Base-by-base conservation (phyloP, 2,329 filamentous ascomycete species). In the Orbilia javanica region DNA sequence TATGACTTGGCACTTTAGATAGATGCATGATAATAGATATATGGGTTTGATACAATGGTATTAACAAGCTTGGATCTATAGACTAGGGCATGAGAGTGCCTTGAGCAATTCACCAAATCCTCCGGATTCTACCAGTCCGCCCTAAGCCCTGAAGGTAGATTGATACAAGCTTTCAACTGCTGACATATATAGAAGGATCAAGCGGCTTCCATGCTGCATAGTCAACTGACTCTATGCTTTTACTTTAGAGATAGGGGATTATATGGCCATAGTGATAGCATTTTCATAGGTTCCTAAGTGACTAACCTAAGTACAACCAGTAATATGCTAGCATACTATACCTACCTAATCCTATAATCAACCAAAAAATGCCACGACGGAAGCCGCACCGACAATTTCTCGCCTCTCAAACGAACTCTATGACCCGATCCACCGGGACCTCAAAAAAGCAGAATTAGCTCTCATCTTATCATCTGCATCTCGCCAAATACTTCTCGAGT, bases 301-400 rank as follows among this genome's bases (percentile, higher is more conserved):
- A n/a, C n/a, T n/a, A n/a, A n/a, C n/a, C n/a, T n/a, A 42, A 13
- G 15, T 42, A n/a, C 36, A 42, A 11, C n/a, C n/a, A n/a, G n/a
- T n/a, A 4, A 42, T 31, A 31, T 31, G 29, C 29, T 7, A 31
- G 3, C 29, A 31, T 31, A 31, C 7, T 31, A 31, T 31, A 31
- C 3, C 7, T 31, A 31, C 4, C 7, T 31, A 39, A 15, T n/a
- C n/a, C n/a, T n/a, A n/a, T n/a, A 20, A 5, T 20, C 18, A 20
- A 60, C 20, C 11, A 42, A n/a, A 42, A 25, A 60, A 60, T 22
- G 55, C 55, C 55, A 60, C 27, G 31, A 42, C 55, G 55, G 55
- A 60, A 60, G 4, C 18, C 55, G 55, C 55, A 25, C 55, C 55
- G 55, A 42, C 22, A 27, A 52, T 5, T 42, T 60, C 10, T 20